Evolutionary conservation across 371 early-diverging fungal species (phyloP).

Genomic region (Lichtheimia hyalospora): DNA sequence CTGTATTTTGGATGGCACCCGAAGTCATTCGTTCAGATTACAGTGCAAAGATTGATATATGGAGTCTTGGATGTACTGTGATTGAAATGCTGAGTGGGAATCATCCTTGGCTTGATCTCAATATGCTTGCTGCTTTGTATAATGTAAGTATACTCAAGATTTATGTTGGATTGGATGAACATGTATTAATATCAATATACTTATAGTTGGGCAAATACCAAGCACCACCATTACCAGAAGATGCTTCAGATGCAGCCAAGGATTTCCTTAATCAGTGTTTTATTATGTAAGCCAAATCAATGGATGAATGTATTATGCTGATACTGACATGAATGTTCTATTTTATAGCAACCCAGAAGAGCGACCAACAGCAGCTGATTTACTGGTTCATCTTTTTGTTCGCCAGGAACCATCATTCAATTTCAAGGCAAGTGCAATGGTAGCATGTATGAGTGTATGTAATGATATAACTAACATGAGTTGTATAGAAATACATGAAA

Average conservation of each 20-base stretch:
- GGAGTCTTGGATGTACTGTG: slow-evolving; percentile 88
- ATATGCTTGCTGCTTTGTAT: slow-evolving; percentile 87
- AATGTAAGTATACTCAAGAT: slow-evolving; percentile 33
- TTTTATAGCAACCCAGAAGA: slow-evolving; percentile 55
- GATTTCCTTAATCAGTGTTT: slow-evolving; percentile 81
- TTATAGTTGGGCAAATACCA: slow-evolving; percentile 75
- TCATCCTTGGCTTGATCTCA: slow-evolving; percentile 88
- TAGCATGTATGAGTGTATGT: not conserved
- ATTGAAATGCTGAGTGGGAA: slow-evolving; percentile 94
- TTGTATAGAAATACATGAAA: not conserved
- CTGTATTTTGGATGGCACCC: slow-evolving; percentile 83
- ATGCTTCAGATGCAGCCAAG: slow-evolving; percentile 63
- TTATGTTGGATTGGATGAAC: not conserved
- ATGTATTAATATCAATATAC: not conserved
- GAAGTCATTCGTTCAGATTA: slow-evolving; percentile 73
- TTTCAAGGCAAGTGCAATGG: slow-evolving; percentile 44
- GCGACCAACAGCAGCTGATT: slow-evolving; percentile 66
- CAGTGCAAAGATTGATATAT: slow-evolving; percentile 77
- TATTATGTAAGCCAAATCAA: slow-evolving; percentile 50
- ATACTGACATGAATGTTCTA: not conserved
- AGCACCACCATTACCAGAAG: slow-evolving; percentile 78
- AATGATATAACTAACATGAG: not conserved
- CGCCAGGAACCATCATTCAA: slow-evolving; percentile 54
- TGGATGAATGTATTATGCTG: not conserved
- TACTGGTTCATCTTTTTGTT: slow-evolving; percentile 58